Conservation (phyloP, 768 basidiomycete species). For the Boletus reticuloceps region DNA sequence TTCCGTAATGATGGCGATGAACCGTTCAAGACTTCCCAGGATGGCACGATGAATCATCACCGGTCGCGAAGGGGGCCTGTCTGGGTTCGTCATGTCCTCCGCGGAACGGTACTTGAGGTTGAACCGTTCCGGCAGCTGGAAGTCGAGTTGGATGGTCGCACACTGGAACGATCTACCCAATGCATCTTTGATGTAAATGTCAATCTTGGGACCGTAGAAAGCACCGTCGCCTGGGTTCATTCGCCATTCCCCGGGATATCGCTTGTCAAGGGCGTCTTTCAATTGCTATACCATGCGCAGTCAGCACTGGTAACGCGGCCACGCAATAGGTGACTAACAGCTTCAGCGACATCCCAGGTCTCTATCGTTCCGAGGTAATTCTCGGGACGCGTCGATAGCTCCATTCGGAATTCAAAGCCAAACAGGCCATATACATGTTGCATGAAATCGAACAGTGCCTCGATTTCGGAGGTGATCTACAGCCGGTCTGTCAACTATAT, state of each 20-base stretch:
- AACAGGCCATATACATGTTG: slow-evolving; percentile 90
- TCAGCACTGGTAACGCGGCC: neutral
- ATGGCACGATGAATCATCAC: slow-evolving; percentile 99
- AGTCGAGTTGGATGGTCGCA: slow-evolving; percentile 98
- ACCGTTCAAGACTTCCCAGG: slow-evolving; percentile 89
- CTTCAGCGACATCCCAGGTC: slow-evolving; percentile 89
- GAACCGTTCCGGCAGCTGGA: slow-evolving; percentile 96
- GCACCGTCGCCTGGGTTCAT: slow-evolving; percentile 96
- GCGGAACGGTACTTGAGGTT: slow-evolving; percentile 87
- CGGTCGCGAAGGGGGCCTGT: slow-evolving; percentile 64
- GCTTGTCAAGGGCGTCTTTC: slow-evolving; percentile 75
- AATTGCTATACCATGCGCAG: slow-evolving; percentile 59
- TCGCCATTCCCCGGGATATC: slow-evolving; percentile 87
- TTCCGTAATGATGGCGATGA: slow-evolving; percentile 96
- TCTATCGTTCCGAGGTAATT: slow-evolving; percentile 88
- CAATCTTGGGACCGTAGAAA: slow-evolving; percentile 99
- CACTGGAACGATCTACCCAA: slow-evolving; percentile 94
- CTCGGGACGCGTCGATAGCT: slow-evolving; percentile 94
- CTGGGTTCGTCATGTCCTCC: slow-evolving; percentile 52
- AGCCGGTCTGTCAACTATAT: neutral
- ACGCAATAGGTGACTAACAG: slow-evolving; percentile 40
- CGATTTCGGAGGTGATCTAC: slow-evolving; percentile 86
- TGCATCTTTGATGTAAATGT: slow-evolving; percentile 94
- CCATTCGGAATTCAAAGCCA: slow-evolving; percentile 91
- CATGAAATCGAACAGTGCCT: slow-evolving; percentile 90